phyloP scores from a whole-genome alignment of 306 rosid genomes.

The Cucumis cinereus region DNA sequence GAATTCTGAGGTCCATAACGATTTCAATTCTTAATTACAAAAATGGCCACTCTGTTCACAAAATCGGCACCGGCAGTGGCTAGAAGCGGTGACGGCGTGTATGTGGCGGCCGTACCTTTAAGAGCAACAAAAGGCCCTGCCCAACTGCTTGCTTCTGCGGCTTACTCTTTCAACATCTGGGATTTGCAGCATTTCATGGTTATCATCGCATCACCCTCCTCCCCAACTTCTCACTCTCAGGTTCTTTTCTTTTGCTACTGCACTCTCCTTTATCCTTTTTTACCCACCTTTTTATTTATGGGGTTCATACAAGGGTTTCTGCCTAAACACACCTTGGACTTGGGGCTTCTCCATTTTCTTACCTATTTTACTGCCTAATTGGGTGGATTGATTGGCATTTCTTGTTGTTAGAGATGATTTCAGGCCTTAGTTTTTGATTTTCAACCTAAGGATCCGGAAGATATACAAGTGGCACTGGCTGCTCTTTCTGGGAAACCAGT shows the following conservation, averaged over 20 bases:
- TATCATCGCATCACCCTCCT: slow-evolving; percentile 35
- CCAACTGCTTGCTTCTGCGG: slow-evolving; percentile 58
- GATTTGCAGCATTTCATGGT: slow-evolving; percentile 87
- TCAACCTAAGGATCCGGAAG: slow-evolving; percentile 92
- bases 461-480: slow-evolving; percentile 54
- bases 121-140: slow-evolving; percentile 86
- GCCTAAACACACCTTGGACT: no score
- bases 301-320: no score
- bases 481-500: slow-evolving; percentile 58
- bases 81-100: slow-evolving; percentile 48
- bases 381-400: neutral
- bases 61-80: slow-evolving; percentile 18
- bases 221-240: slow-evolving; percentile 38
- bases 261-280: neutral
- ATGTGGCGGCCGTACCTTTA: slow-evolving; percentile 74
- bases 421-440: slow-evolving; percentile 86
- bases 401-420: slow-evolving; percentile 8
- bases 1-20: neutral
- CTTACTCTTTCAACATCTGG: slow-evolving; percentile 65
- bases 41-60: slow-evolving; percentile 26
- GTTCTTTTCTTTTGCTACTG: slow-evolving; percentile 17
- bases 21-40: neutral
- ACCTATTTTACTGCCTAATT: neutral
- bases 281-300: no score
- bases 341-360: neutral